These are phyloP conservation scores for Paramecium octaurelia DNA, from an alignment of 73 alveolate genomes.

Conservation along the genomic window DNA sequence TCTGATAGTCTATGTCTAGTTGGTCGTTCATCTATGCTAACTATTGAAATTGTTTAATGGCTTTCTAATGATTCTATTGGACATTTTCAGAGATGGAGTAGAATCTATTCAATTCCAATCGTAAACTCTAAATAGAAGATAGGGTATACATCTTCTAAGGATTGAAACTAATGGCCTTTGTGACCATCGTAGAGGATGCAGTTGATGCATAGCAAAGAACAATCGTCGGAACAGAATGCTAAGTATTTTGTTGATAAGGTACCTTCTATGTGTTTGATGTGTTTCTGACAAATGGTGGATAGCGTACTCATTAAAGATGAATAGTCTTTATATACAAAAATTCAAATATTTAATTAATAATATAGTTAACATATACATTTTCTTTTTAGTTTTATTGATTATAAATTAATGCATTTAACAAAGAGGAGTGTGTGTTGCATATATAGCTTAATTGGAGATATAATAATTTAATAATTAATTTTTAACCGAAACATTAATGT, in stretches of 20 bases:
- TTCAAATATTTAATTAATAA: slow-evolving; percentile 3
- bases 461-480: neutral
- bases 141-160: slow-evolving; percentile 49
- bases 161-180: slow-evolving; percentile 71
- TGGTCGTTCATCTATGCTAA: neutral
- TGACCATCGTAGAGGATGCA: slow-evolving; percentile 83
- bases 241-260: slow-evolving; percentile 50
- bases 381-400: neutral
- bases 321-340: neutral
- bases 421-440: neutral
- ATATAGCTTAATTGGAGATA: neutral
- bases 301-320: neutral
- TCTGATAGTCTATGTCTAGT: neutral
- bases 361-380: neutral
- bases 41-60: neutral
- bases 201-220: slow-evolving; percentile 73
- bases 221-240: slow-evolving; percentile 77
- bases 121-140: neutral
- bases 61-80: neutral
- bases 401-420: neutral
- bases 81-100: neutral
- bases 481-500: slow-evolving; percentile 34
- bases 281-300: slow-evolving; percentile 32
- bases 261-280: slow-evolving; percentile 41
- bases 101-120: neutral